Base-by-base conservation (phyloP, 1,284 basidiomycete genomes). In the Puccinia triticina region DNA sequence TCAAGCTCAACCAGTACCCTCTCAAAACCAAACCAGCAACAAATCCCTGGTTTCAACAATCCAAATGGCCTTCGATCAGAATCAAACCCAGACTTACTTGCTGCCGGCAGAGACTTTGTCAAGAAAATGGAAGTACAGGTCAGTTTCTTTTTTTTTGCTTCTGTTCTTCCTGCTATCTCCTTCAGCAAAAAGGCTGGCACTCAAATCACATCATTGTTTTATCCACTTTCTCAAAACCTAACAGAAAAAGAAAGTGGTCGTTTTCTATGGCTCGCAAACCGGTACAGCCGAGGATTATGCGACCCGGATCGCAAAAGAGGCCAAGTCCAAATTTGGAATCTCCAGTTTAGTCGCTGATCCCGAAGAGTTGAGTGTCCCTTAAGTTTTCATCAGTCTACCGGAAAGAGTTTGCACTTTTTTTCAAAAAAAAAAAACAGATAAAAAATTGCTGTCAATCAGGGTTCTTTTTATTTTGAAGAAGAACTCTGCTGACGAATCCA, bases 231-330 rank as follows among this genome's bases (percentile, higher is more conserved):
- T 55, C 32, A 2, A 21, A 37, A 7, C 37, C 32, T 18, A 8
- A 50, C 14, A 86, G 86, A 95, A 94, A 91, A 98, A 97, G 88
- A 94, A 94, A 84, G 90, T 95, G 40, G 93, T 93, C 85, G 96
- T 97, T 86, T 96, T 98, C 87, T 97, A 96, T 86, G 95, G 95
- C 82, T 96, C 95, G 26, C 95, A 98, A 87, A 98, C 95, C 0
- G 95, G 95, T 84, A 98, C 95, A 16, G 95, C 95, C 0, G 95
- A 97, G 87, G 95, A 98, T 87, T 97, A 96, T 86, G 93, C 94
- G 69, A 94, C 96, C 85, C 92, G 94, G 87, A 90, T 96, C 12
- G 94, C 94, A 29, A 86, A 86, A 83, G 86, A 98, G 87, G 94
- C 94, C 71, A 98, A 98, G 88, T 91, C 93, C 82, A 94, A 95